These are phyloP conservation scores for Angophora floribunda DNA, from an alignment of 345 rosid genomes.

Conservation along the genomic window DNA sequence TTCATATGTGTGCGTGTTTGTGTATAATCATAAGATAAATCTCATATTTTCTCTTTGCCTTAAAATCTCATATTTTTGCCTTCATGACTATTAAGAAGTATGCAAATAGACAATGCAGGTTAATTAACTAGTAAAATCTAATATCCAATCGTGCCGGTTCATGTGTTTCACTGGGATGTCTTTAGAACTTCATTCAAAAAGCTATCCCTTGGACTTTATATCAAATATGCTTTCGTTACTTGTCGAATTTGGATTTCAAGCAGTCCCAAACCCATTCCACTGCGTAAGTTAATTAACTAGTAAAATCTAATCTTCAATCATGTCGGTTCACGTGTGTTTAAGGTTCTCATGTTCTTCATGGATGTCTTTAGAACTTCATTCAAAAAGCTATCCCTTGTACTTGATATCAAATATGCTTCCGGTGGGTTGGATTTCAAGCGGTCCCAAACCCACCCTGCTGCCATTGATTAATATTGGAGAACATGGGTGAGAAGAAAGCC, in stretches of 20 bases:
- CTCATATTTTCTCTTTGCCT: background rate
- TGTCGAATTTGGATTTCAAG: background rate
- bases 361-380: no score
- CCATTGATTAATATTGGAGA: background rate
- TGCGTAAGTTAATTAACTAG: background rate
- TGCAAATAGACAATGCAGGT: background rate
- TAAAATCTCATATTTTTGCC: background rate
- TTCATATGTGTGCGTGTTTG: background rate
- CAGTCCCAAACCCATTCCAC: no score
- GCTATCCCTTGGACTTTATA: background rate
- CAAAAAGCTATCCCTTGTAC: no score
- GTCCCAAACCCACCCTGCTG: background rate
- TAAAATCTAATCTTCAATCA: background rate
- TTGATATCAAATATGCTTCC: no score
- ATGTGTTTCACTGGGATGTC: background rate
- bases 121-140: background rate
- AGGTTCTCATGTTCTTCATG: no score
- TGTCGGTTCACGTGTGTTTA: no score
- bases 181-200: background rate
- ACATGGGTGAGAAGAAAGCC: background rate
- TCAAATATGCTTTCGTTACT: background rate
- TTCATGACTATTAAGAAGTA: background rate
- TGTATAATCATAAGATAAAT: background rate
- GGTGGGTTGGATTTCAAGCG: background rate
- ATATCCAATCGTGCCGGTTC: background rate